A percentile compares a stretch with the other conserved stretches of the same genome.
Conservation (phyloP, 768 basidiomycete species). For the Coprinellus micaceus region DNA sequence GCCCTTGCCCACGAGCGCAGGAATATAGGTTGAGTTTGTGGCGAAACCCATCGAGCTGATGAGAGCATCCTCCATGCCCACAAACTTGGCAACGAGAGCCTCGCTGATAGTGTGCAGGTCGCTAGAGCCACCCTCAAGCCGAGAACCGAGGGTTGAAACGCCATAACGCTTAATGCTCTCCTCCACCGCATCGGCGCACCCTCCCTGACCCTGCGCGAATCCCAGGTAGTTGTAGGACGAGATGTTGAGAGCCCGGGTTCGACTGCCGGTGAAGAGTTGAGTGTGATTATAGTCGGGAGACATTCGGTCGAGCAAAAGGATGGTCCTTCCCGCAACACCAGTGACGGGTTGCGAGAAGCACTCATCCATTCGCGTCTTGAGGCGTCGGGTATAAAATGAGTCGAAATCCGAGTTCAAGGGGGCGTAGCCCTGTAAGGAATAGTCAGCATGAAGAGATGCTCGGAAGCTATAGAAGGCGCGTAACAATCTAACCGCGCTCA, state of each 20-base stretch:
- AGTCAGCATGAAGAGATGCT: slow-evolving; percentile 8
- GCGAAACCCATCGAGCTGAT: slow-evolving; percentile 97
- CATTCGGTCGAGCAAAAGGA: slow-evolving; percentile 78
- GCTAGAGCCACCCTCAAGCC: slow-evolving; percentile 81
- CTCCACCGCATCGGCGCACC: slow-evolving; percentile 93
- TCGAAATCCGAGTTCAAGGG: slow-evolving; percentile 98
- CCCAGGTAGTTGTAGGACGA: slow-evolving; percentile 99
- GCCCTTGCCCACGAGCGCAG: slow-evolving; percentile 86
- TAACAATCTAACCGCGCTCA: slow-evolving; percentile 1
- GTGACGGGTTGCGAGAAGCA: slow-evolving; percentile 92
- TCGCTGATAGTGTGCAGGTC: slow-evolving; percentile 83
- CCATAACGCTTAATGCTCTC: slow-evolving; percentile 80
- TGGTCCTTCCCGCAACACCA: slow-evolving; percentile 93
- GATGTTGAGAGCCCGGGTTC: slow-evolving; percentile 89
- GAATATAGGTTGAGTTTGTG: slow-evolving; percentile 90
- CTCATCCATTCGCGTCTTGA: slow-evolving; percentile 92
- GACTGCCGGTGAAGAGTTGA: slow-evolving; percentile 70
- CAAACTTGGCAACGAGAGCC: slow-evolving; percentile 82
- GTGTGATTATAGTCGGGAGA: slow-evolving; percentile 80
- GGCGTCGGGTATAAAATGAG: slow-evolving; percentile 96
- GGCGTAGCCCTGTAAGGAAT: slow-evolving; percentile 74
- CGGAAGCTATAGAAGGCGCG: slow-evolving; percentile 4
- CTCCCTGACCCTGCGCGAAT: slow-evolving; percentile 89
- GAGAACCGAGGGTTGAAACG: slow-evolving; percentile 67
- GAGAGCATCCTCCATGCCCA: slow-evolving; percentile 86